Conservation (phyloP, 2,329 filamentous ascomycete species). For the Cryphonectria radicalis region DNA sequence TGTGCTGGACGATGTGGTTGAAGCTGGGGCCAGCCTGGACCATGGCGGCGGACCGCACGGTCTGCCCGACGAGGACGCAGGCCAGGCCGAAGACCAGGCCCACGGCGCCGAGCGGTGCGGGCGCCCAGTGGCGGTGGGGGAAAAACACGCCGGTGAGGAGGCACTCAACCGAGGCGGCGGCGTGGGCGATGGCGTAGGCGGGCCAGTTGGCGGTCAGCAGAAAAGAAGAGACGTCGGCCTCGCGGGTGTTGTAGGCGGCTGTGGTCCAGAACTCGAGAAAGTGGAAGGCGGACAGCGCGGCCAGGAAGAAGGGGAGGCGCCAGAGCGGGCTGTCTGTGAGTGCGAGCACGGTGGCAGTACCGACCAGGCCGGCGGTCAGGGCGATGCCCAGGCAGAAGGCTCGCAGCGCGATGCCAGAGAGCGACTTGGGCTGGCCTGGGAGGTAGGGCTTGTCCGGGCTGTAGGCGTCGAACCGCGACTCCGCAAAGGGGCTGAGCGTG, state of each 20-base stretch:
- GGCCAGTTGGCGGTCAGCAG: slow-evolving; percentile 84
- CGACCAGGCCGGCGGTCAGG: slow-evolving; percentile 43
- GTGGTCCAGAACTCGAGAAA: slow-evolving; percentile 97
- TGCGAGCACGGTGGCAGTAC: slow-evolving; percentile 40
- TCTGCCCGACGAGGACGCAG: slow-evolving; percentile 72
- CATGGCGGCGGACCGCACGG: slow-evolving; percentile 83
- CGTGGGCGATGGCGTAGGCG: slow-evolving; percentile 82
- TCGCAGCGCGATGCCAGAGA: slow-evolving; percentile 62
- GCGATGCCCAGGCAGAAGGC: slow-evolving; percentile 58
- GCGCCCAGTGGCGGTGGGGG: slow-evolving; percentile 52
- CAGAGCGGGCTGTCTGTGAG: slow-evolving; percentile 55
- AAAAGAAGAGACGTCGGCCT: slow-evolving; percentile 75
- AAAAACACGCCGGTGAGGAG: slow-evolving; percentile 62
- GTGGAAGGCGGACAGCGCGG: slow-evolving; percentile 79
- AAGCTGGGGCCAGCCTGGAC: slow-evolving; percentile 86
- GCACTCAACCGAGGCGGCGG: slow-evolving; percentile 74
- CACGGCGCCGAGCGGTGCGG: slow-evolving; percentile 47
- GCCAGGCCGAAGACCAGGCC: slow-evolving; percentile 62
- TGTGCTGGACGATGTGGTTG: slow-evolving; percentile 82
- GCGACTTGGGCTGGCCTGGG: slow-evolving; percentile 57
- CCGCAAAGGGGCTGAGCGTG: slow-evolving; percentile 38
- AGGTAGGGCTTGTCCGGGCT: slow-evolving; percentile 41
- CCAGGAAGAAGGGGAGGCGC: slow-evolving; percentile 69
- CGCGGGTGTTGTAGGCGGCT: slow-evolving; percentile 77
- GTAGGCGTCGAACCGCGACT: slow-evolving; percentile 34